Evolutionary conservation across 2,329 filamentous ascomycete genomes (phyloP), one percentile per base, ranked within the genome.

Genomic region (Epichloe sp.): DNA sequence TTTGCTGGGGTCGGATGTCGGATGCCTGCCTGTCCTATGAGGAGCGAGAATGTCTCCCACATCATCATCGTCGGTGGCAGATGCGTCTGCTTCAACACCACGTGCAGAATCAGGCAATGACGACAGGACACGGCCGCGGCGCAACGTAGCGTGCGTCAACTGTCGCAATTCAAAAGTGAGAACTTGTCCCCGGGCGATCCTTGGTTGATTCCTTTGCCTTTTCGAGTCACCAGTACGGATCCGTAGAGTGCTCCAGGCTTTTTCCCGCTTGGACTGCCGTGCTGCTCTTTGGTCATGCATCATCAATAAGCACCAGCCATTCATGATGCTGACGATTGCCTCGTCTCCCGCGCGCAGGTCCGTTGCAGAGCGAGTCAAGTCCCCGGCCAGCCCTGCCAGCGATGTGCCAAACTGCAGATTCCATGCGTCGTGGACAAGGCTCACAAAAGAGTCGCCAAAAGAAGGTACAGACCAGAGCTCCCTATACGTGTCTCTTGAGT

Each of bases 381-480:
- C 11, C 57, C 63, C 2, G 68, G 68, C 48, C 64, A 71, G 56
- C 67, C 69, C 31, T 74, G 72, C 50, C 68, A 71, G 53, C 65
- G 72, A 45, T 74, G 72, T 53, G 60, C 65, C 52, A 74, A 74
- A 61, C 60, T 73, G 23, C 60, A 67, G 40, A 60, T 72, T 34
- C 57, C 65, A 17, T 74, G 72, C 49, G 65, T 74, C 11, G 69
- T 74, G 34, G 71, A 74, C 57, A 73, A 70, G 58, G 65, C 65
- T 47, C 71, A 74, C 53, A 74, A 74, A 60, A 65, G 72, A 53
- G 65, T 70, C 41, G 73, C 71, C 4, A 69, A 67, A 53, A 59
- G 69, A 62, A 74, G 71, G 71, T 71, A 57, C 36, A 42, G 40
- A 17, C 6, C 37, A 5, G 37, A 40, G 37, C 37, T 15, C 37